Evolutionary conservation across 2,329 filamentous ascomycete genomes (phyloP), one percentile per base, ranked within the genome.

Genomic region (Diaporthe longicolla): DNA sequence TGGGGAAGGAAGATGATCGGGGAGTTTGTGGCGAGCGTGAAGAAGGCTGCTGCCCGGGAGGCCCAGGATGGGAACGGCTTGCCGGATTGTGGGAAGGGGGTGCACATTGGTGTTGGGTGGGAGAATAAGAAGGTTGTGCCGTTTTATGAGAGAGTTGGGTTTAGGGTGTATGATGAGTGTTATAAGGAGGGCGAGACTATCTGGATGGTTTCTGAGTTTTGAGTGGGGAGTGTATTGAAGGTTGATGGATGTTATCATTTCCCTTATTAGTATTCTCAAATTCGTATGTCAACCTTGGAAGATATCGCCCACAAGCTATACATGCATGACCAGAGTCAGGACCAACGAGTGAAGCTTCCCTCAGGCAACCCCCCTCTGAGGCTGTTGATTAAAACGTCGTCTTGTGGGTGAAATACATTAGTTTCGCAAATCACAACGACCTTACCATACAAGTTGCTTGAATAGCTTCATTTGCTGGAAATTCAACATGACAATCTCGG

Each of bases 141-240:
- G 58, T 88, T 88, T 76, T 88, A 88, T 76, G 83, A 87, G 79
- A 84, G 78, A 79, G 76, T 85, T 74, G 87, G 85, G 48, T 88
- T 88, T 74, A 79, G 80, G 73, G 78, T 86, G 11, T 78, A 82
- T 7, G 45, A 66, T 45, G 81, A 82, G 3, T 83, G 81, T 5
- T 80, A 82, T 63, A 79, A 77, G 74, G 81, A 80, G 57, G 83
- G 81, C 19, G 61, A 48, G 61, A 66, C 45, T 52, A 48, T 66
- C 1, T 66, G 61, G 61, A 52, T 66, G 61, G 61, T 66, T 0
- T 52, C 26, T 26, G 29, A 66, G 13, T 32, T 32, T 66, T 50
- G 29, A 15, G 7, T 26, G 21, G n/a, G 21, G 26, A 48, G 40
- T 19, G 11, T 10, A 24, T 13, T 37, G 29, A 21, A 52, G 45